Evolutionary conservation across 352 stramenopile species (phyloP).

Genomic region (Phytophthora macrochlamydospora): DNA sequence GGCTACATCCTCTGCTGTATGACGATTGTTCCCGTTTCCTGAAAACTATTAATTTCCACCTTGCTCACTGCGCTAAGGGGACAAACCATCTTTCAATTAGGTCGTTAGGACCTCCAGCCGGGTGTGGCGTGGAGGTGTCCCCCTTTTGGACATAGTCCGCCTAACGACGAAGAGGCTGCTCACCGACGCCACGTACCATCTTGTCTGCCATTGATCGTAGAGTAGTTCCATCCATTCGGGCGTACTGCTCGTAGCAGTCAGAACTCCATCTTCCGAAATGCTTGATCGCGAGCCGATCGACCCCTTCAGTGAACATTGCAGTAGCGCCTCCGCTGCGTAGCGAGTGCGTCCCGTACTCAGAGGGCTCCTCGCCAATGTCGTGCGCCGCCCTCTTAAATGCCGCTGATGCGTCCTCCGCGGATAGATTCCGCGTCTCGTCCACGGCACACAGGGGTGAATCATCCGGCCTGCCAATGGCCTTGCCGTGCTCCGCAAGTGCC

Average conservation of each 20-base stretch:
- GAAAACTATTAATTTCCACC: too few species aligned
- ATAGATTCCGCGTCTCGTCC: neutral
- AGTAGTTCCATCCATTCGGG: conserved; percentile 2
- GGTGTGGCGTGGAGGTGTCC: too few species aligned
- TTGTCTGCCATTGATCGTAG: too few species aligned
- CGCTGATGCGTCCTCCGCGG: neutral
- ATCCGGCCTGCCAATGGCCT: neutral
- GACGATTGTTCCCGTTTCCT: too few species aligned
- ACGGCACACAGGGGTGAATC: neutral
- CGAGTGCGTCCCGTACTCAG: conserved; percentile 12
- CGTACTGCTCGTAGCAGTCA: conserved; percentile 20
- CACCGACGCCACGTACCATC: too few species aligned
- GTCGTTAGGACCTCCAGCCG: too few species aligned
- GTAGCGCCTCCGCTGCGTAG: conserved; percentile 22
- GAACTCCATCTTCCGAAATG: conserved; percentile 23
- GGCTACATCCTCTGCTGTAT: too few species aligned
- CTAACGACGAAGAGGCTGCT: too few species aligned
- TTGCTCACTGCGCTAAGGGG: too few species aligned
- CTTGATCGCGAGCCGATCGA: conserved; percentile 20
- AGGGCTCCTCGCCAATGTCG: conserved; percentile 1
- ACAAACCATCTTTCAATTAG: too few species aligned
- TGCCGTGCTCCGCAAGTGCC: neutral
- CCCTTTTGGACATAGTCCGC: too few species aligned
- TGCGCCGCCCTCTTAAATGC: conserved; percentile 5
- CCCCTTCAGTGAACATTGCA: conserved; percentile 9